phyloP scores from a whole-genome alignment of 345 rosid genomes.

The Hypericum androsaemum region DNA sequence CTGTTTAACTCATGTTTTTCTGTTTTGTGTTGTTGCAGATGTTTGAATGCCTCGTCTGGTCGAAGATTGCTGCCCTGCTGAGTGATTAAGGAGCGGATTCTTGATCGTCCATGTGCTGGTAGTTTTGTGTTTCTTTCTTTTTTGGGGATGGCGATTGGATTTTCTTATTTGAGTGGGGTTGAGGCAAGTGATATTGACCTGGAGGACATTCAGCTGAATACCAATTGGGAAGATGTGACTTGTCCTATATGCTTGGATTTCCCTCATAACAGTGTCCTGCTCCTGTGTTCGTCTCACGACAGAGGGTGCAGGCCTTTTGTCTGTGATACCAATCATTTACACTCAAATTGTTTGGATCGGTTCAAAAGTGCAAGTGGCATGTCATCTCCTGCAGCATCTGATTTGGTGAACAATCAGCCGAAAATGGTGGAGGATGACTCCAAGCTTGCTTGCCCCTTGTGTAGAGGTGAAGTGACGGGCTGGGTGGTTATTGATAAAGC shows the following conservation, averaged over 20 bases:
- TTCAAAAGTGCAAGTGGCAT: constrained; percentile 66
- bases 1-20: constrained; percentile 1
- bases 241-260: constrained; percentile 91
- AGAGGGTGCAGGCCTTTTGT: constrained; percentile 87
- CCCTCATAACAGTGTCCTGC: constrained; percentile 89
- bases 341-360: constrained; percentile 87
- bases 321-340: constrained; percentile 77
- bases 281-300: constrained; percentile 63
- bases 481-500: constrained; percentile 70
- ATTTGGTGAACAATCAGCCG: constrained; percentile 21
- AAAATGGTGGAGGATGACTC: constrained; percentile 32
- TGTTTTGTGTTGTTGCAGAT: constrained; percentile 6
- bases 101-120: constrained; percentile 11
- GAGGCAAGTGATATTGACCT: constrained; percentile 18
- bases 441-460: constrained; percentile 72
- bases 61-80: constrained; percentile 7
- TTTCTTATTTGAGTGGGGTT: constrained; percentile 24
- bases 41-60: constrained; percentile 5
- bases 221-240: constrained; percentile 61
- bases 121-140: constrained; percentile 14
- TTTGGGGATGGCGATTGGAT: constrained; percentile 35
- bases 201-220: constrained; percentile 44
- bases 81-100: constrained; percentile 10
- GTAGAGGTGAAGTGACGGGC: constrained; percentile 90
- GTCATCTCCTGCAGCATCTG: constrained; percentile 39